Evolutionary conservation across 2,329 filamentous ascomycete species (phyloP).

Genomic region (Graphium sp.): DNA sequence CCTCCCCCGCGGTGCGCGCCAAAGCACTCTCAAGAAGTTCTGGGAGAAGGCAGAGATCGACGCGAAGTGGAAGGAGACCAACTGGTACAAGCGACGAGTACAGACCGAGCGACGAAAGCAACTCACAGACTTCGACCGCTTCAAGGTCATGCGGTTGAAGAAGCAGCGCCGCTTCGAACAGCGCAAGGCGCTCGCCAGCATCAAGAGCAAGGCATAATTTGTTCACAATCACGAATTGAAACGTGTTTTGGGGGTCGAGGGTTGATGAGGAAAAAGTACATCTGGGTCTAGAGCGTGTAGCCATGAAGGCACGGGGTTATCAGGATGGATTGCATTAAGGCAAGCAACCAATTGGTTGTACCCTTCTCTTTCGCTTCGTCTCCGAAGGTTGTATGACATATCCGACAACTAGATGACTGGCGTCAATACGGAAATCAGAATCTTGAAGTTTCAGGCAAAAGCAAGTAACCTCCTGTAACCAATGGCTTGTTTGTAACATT

Average conservation of each 20-base stretch:
- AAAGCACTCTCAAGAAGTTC: conserved; percentile 64
- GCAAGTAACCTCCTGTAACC: no score
- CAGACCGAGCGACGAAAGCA: conserved; percentile 74
- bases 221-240: conserved; percentile 19
- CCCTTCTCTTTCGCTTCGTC: conserved; percentile 38
- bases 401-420: conserved; percentile 40
- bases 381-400: conserved; percentile 50
- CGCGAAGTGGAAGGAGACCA: conserved; percentile 78
- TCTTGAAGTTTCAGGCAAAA: conserved; percentile 7
- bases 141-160: conserved; percentile 99
- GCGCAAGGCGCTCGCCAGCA: conserved; percentile 88
- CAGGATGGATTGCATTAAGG: conserved; percentile 26
- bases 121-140: conserved; percentile 97
- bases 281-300: no score
- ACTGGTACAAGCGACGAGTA: conserved; percentile 86
- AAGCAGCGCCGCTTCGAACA: conserved; percentile 99
- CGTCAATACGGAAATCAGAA: conserved; percentile 49
- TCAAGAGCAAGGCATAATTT: conserved; percentile 71
- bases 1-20: conserved; percentile 72
- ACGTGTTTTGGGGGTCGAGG: conserved; percentile 3
- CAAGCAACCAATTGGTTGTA: conserved; percentile 30
- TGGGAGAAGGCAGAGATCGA: conserved; percentile 92
- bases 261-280: no score
- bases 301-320: conserved; percentile 12
- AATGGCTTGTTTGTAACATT: no score